Percentiles rank a stretch among this genome's conserved stretches.
phyloP scores from a whole-genome alignment of 306 rosid genomes.

The Lathyrus tuberosus region DNA sequence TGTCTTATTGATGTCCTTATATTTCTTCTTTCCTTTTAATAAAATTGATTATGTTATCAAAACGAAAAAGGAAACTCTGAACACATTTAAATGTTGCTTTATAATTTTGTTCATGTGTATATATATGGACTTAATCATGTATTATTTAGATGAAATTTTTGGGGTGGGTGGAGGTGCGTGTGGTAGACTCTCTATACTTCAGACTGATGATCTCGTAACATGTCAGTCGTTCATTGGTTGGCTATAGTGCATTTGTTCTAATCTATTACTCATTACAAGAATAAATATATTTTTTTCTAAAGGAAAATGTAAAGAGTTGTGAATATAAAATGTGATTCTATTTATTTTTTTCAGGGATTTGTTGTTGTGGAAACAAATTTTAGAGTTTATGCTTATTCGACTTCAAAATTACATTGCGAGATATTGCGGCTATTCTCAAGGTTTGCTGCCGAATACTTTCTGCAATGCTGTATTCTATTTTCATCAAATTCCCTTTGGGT shows the following conservation, averaged over 20 bases:
- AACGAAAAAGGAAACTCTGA: slow-evolving; percentile 25
- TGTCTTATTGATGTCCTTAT: slow-evolving; percentile 11
- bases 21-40: slow-evolving; percentile 24
- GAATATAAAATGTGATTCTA: slow-evolving; percentile 26
- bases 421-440: slow-evolving; percentile 86
- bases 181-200: background rate
- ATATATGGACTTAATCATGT: too few species aligned
- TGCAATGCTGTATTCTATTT: slow-evolving; percentile 29
- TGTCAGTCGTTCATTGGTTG: slow-evolving; percentile 6
- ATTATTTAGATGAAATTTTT: slow-evolving; percentile 24
- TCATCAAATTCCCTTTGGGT: slow-evolving; percentile 1
- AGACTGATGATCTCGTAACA: slow-evolving; percentile 1
- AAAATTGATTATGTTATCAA: background rate
- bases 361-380: slow-evolving; percentile 96
- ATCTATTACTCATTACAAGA: slow-evolving; percentile 3
- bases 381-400: slow-evolving; percentile 86
- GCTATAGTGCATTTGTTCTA: slow-evolving; percentile 14
- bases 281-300: background rate
- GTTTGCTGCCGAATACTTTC: slow-evolving; percentile 48
- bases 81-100: slow-evolving; percentile 26
- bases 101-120: slow-evolving; percentile 12
- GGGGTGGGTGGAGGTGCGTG: background rate
- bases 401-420: slow-evolving; percentile 91
- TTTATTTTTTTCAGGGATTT: slow-evolving; percentile 61
- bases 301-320: slow-evolving; percentile 3